Conservation (phyloP, 2,329 filamentous ascomycete species). For the Arthroderma sp. region DNA sequence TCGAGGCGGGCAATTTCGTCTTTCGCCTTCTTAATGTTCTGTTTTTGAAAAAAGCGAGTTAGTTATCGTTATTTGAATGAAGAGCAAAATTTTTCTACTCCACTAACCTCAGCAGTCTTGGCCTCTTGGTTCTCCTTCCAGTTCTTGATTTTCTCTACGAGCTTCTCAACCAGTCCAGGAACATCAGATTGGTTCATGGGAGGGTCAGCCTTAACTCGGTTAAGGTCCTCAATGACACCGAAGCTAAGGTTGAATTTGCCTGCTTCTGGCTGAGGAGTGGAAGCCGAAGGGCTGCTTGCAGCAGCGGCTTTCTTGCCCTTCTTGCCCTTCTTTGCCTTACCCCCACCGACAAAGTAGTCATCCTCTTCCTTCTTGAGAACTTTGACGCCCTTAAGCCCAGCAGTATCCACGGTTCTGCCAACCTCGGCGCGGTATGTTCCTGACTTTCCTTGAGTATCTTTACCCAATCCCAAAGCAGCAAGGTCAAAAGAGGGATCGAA, state of each 20-base stretch:
- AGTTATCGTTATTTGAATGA: background rate
- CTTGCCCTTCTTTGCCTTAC: conserved; percentile 79
- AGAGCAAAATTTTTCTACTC: background rate
- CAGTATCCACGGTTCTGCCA: conserved; percentile 69
- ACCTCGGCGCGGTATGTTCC: conserved; percentile 67
- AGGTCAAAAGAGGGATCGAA: conserved; percentile 74
- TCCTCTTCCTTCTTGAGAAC: conserved; percentile 83
- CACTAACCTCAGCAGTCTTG: conserved; percentile 76
- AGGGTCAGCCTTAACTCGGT: conserved; percentile 70
- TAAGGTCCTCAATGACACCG: conserved; percentile 81
- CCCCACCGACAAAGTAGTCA: conserved; percentile 61
- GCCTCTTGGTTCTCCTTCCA: conserved; percentile 85
- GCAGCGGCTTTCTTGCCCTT: conserved; percentile 53
- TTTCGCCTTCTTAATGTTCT: conserved; percentile 96
- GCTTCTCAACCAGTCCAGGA: conserved; percentile 66
- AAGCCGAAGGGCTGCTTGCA: conserved; percentile 33
- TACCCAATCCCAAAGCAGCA: conserved; percentile 42
- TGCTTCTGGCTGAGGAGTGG: conserved; percentile 35
- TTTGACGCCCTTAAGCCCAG: conserved; percentile 72
- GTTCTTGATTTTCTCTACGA: conserved; percentile 77
- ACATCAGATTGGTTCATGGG: conserved; percentile 79
- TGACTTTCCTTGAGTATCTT: conserved; percentile 34
- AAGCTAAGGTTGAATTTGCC: conserved; percentile 74
- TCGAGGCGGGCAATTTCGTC: conserved; percentile 82
- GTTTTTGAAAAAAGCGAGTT: conserved; percentile 6